These are phyloP conservation scores for Dionaea muscipula DNA, from an alignment of 179 eudicot genomes.

Conservation along the genomic window DNA sequence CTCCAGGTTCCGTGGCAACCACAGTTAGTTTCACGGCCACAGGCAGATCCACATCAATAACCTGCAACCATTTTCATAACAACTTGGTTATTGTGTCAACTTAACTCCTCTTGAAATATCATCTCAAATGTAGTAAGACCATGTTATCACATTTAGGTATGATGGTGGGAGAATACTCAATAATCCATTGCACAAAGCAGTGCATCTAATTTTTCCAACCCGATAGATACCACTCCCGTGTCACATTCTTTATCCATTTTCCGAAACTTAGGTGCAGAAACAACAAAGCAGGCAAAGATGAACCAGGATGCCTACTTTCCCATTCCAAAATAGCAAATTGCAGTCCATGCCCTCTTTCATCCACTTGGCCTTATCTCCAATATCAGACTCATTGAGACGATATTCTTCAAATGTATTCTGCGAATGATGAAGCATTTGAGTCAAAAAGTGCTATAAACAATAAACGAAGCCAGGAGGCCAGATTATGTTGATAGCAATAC, in stretches of 20 bases:
- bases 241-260: too few species aligned
- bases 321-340: conserved; percentile 86
- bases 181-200: too few species aligned
- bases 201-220: too few species aligned
- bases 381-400: conserved; percentile 61
- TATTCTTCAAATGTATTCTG: conserved; percentile 79
- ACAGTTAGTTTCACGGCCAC: conserved; percentile 62
- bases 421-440: conserved; percentile 13
- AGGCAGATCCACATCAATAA: conserved; percentile 87
- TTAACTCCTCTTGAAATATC: too few species aligned
- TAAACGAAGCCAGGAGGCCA: too few species aligned
- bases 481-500: too few species aligned
- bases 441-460: neutral
- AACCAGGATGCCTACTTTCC: conserved; percentile 33
- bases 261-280: too few species aligned
- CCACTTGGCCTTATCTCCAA: conserved; percentile 76
- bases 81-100: too few species aligned
- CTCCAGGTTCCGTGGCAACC: conserved; percentile 73
- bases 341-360: conserved; percentile 98
- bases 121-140: too few species aligned
- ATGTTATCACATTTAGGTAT: too few species aligned
- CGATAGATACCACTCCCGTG: too few species aligned
- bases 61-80: conserved; percentile 28
- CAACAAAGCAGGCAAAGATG: conserved; percentile 1
- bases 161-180: too few species aligned